A percentile compares a stretch with the other conserved stretches of the same genome.
phyloP scores from a whole-genome alignment of 495 filamentous ascomycete species.

The Pyronema domesticum region DNA sequence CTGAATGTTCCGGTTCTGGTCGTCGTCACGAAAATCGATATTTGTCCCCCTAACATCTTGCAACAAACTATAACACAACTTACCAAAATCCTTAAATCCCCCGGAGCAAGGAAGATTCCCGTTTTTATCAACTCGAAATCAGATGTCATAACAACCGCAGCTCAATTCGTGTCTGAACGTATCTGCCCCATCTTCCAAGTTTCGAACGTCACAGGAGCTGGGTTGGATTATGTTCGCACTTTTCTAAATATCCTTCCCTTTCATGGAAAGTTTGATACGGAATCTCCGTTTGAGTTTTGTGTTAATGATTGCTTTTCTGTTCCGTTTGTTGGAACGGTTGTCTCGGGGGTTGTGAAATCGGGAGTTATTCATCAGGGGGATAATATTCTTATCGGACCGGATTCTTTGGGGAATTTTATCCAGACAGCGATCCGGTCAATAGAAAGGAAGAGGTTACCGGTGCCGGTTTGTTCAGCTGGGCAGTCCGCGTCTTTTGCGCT shows the following conservation, averaged over 20 bases:
- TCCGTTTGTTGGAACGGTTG: conserved; percentile 89
- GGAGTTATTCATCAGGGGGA: conserved; percentile 83
- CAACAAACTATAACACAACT: conserved; percentile 88
- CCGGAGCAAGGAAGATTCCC: conserved; percentile 89
- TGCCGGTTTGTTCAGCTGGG: conserved; percentile 75
- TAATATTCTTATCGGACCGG: conserved; percentile 73
- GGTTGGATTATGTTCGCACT: conserved; percentile 57
- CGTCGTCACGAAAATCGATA: conserved; percentile 96
- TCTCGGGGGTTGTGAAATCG: conserved; percentile 80
- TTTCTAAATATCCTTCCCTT: conserved; percentile 94
- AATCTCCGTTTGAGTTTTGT: conserved; percentile 83
- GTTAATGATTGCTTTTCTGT: conserved; percentile 99
- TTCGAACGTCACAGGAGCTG: conserved; percentile 88
- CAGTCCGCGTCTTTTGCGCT: conserved; percentile 87
- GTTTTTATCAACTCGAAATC: conserved; percentile 85
- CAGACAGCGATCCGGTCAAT: conserved; percentile 83
- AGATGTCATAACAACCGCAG: conserved; percentile 85
- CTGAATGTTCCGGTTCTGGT: conserved; percentile 97
- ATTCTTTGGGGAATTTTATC: conserved; percentile 79
- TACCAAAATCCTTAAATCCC: conserved; percentile 77
- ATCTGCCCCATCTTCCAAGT: conserved; percentile 98
- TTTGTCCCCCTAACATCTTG: conserved; percentile 88
- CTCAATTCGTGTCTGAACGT: conserved; percentile 84
- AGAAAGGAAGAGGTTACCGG: conserved; percentile 82
- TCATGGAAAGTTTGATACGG: conserved; percentile 77